These are phyloP conservation scores for Pontederia crassipes DNA, from an alignment of 176 grass and related monocot species.

Conservation along the genomic window DNA sequence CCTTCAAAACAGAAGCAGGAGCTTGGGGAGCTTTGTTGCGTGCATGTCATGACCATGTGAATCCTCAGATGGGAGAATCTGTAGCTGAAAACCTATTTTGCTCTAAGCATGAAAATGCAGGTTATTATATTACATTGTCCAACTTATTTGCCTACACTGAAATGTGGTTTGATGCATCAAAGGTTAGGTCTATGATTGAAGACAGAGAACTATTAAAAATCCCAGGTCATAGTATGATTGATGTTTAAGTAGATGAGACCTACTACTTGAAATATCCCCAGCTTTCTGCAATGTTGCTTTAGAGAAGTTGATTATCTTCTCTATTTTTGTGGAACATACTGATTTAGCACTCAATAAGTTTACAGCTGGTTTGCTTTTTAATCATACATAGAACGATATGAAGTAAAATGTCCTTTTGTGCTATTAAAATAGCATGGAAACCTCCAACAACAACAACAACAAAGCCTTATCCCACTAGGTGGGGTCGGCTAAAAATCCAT, in stretches of 20 bases:
- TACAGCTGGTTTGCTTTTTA: too few relatives aligned
- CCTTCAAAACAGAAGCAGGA: conserved; percentile 34
- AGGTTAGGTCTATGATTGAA: conserved; percentile 42
- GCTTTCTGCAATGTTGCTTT: too few relatives aligned
- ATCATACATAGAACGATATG: too few relatives aligned
- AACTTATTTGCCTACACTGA: conserved; percentile 54
- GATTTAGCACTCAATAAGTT: too few relatives aligned
- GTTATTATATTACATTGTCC: conserved; percentile 74
- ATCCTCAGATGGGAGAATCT: conserved; percentile 43
- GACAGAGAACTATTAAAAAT: conserved; percentile 49
- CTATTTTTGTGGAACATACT: too few relatives aligned
- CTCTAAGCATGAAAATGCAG: conserved; percentile 58
- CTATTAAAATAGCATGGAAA: too few relatives aligned
- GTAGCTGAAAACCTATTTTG: conserved; percentile 45
- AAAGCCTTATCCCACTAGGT: too few relatives aligned
- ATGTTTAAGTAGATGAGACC: not conserved
- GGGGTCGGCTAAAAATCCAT: too few relatives aligned
- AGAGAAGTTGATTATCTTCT: too few relatives aligned
- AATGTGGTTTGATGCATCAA: conserved; percentile 48
- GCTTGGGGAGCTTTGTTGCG: conserved; percentile 70
- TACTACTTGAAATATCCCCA: too few relatives aligned
- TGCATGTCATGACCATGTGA: conserved; percentile 34
- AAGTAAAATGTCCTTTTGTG: too few relatives aligned
- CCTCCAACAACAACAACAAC: too few relatives aligned
- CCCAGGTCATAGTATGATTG: conserved; percentile 41